Evolutionary conservation across 352 stramenopile species (phyloP).

Genomic region (Phytophthora pisi): DNA sequence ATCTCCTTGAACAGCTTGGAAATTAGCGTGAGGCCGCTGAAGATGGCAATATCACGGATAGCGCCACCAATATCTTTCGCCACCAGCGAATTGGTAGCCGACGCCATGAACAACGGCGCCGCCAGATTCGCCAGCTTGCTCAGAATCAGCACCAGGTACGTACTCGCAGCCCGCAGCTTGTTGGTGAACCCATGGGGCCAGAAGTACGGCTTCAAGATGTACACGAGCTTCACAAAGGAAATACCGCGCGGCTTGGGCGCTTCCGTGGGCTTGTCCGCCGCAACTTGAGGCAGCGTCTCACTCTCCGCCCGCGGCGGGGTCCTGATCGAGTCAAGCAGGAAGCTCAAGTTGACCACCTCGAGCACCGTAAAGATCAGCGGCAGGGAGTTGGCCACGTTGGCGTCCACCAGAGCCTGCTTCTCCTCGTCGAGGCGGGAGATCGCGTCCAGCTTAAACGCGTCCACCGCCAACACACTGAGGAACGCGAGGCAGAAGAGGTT

Average conservation of each 20-base stretch:
- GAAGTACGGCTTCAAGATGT: conserved; percentile 89
- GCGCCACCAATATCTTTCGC: conserved; percentile 52
- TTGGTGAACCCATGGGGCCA: conserved; percentile 78
- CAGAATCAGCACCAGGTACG: conserved; percentile 92
- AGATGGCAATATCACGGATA: conserved; percentile 74
- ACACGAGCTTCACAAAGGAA: conserved; percentile 84
- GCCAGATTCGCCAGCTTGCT: conserved; percentile 94
- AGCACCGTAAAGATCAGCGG: conserved; percentile 87
- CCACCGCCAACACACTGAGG: conserved; percentile 63
- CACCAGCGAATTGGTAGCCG: conserved; percentile 92
- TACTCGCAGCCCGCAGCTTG: conserved; percentile 86
- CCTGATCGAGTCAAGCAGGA: conserved; percentile 61
- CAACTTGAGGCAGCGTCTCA: conserved; percentile 34
- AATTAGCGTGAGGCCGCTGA: conserved; percentile 83
- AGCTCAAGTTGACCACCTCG: conserved; percentile 79
- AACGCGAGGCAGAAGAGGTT: conserved; percentile 64
- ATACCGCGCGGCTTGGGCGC: conserved; percentile 58
- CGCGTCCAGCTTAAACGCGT: conserved; percentile 76
- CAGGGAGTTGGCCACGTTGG: conserved; percentile 84
- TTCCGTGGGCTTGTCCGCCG: conserved; percentile 34
- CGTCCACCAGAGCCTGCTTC: conserved; percentile 55
- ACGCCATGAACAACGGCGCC: conserved; percentile 93
- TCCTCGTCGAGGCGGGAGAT: conserved; percentile 66
- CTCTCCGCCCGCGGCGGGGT: conserved; percentile 33
- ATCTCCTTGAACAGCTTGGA: conserved; percentile 94